A percentile compares a stretch with the other conserved stretches of the same genome.
phyloP scores from a whole-genome alignment of 768 basidiomycete species.

The Calocera cornea region DNA sequence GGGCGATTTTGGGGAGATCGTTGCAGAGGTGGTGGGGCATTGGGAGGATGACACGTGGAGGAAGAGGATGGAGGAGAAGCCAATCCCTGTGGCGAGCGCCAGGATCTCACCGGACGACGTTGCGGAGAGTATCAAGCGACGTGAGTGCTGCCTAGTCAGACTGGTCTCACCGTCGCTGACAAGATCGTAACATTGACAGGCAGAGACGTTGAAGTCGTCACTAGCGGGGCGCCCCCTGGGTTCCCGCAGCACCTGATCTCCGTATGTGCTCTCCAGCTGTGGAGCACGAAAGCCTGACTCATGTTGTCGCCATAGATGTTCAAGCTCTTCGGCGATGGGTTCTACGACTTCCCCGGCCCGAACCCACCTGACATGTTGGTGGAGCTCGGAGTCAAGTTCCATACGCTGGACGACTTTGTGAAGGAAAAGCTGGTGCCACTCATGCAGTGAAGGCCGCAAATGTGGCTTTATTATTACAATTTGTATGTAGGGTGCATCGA shows the following conservation, averaged over 20 bases:
- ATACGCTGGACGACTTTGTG: not conserved
- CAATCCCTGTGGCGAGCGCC: not conserved
- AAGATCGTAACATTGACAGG: not conserved
- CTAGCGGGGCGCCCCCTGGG: not conserved
- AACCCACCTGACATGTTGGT: not conserved
- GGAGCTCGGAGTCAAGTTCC: not conserved
- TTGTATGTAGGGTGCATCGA: no score
- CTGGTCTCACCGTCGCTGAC: not conserved
- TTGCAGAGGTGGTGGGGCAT: not conserved
- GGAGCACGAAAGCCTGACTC: not conserved
- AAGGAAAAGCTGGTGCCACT: not conserved
- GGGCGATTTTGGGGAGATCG: not conserved
- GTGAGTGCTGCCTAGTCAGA: slow-evolving; percentile 7
- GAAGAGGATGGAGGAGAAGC: slow-evolving; percentile 7
- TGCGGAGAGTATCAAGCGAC: not conserved
- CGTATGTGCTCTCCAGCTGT: not conserved
- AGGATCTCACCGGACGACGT: not conserved
- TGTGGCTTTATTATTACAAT: no score
- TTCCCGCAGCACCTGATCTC: not conserved
- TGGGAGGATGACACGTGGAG: slow-evolving; percentile 8
- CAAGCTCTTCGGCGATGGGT: not conserved
- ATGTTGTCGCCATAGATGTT: not conserved
- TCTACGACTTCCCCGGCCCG: not conserved
- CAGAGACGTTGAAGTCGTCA: not conserved
- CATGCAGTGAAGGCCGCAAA: not conserved